Evolutionary conservation across 176 grass and related monocot species (phyloP).

Genomic region (Musa beccarii): DNA sequence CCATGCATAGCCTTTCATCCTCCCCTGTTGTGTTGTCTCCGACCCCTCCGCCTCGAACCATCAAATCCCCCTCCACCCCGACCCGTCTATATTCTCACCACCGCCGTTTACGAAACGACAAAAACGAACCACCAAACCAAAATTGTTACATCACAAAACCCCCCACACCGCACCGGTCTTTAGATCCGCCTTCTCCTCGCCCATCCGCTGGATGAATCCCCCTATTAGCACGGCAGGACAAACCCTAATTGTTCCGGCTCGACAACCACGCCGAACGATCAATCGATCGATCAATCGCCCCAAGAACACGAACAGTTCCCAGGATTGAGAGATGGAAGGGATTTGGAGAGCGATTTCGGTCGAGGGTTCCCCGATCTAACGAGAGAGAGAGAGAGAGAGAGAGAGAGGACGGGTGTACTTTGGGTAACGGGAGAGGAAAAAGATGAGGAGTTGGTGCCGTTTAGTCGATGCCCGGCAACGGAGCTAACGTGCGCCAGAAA

Average conservation of each 20-base stretch:
- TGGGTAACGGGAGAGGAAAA: not conserved
- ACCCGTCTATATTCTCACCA: conserved; percentile 1
- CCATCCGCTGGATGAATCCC: conserved; percentile 25
- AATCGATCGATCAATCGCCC: conserved; percentile 19
- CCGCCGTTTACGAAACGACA: conserved; percentile 1
- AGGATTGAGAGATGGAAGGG: conserved; percentile 11
- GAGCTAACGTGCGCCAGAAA: not conserved
- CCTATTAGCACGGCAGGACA: not conserved
- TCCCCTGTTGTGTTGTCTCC: conserved; percentile 34
- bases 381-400: conserved; percentile 22
- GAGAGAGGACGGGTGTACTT: conserved; percentile 7
- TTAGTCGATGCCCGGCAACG: not conserved
- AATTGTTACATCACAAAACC: conserved; percentile 10
- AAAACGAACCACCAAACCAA: not conserved
- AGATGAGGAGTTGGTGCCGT: not conserved
- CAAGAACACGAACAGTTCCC: conserved; percentile 6
- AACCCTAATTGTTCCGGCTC: conserved; percentile 11
- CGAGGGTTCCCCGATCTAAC: conserved; percentile 27
- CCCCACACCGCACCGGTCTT: not conserved
- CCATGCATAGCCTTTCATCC: conserved; percentile 90
- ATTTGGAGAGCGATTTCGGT: conserved; percentile 20
- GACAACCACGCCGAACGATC: not conserved
- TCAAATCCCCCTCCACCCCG: conserved; percentile 31
- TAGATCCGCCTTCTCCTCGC: conserved; percentile 36
- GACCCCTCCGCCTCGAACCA: conserved; percentile 57